These are phyloP conservation scores for Neonothopanus nambi DNA, from an alignment of 1,284 basidiomycete species.

Conservation along the genomic window DNA sequence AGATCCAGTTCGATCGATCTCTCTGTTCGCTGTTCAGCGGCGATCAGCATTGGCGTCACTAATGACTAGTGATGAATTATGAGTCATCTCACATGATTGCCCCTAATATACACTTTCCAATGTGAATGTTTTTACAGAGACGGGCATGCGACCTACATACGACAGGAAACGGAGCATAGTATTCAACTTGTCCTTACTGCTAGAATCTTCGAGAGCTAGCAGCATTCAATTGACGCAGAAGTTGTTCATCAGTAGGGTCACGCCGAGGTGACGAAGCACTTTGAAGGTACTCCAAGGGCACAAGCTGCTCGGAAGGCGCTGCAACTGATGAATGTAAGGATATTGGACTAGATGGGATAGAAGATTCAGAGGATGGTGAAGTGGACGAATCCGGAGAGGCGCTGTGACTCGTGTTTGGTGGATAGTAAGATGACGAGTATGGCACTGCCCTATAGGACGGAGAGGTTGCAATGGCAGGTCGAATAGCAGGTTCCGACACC, in stretches of 20 bases:
- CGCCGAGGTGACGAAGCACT: slow-evolving; percentile 48
- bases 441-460: neutral
- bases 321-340: slow-evolving; percentile 27
- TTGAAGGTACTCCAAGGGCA: slow-evolving; percentile 62
- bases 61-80: no score
- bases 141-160: no score
- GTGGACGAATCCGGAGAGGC: neutral
- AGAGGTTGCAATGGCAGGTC: neutral
- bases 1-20: no score
- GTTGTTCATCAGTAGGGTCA: slow-evolving; percentile 58
- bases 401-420: neutral
- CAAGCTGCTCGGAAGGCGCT: slow-evolving; percentile 40
- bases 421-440: neutral
- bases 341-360: slow-evolving; percentile 23
- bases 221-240: slow-evolving; percentile 51
- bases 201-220: slow-evolving; percentile 16
- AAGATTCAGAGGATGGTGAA: slow-evolving; percentile 14
- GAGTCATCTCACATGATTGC: no score
- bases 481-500: slow-evolving; percentile 3
- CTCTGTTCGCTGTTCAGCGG: no score
- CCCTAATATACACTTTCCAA: no score
- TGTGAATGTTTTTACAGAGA: no score
- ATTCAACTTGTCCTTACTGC: no score
- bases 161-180: no score
- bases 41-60: no score